Base-by-base conservation (phyloP, 1,284 basidiomycete species). In the Apiotrichum laibachii region DNA sequence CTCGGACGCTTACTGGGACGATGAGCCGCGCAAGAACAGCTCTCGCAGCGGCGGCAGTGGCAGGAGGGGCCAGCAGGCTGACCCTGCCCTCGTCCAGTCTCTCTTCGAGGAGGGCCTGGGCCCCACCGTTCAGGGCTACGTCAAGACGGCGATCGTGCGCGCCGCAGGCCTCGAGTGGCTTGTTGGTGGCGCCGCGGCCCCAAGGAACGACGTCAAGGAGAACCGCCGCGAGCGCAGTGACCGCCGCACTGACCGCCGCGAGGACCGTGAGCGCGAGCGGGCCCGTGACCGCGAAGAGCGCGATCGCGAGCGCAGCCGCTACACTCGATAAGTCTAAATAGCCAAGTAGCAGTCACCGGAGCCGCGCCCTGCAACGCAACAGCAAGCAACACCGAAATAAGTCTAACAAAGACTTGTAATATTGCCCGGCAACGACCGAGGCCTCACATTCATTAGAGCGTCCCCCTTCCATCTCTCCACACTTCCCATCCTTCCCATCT, bases 161-260 rank as follows among this genome's bases (percentile, higher is more conserved):
- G 74, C 71, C 2, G 59, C 70, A 0, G 72, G 71, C 1, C 59
- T 76, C 21, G 72, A 73, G 19, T 74, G 72, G 72, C 60, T 74
- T 19, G 56, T 74, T 18, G 65, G 61, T 18, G 53, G 37, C 34
- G 33, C 35, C 11, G 16, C 50, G 45, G 43, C 37, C 31, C 58
- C 62, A 35, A 19, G 65, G 44, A 47, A 51, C 18, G 50, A 49
- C 22, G 26, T 31, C 26, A n/a, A 51, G 42, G 53, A 55, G 49
- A 50, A 46, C 46, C 19, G 50, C 5, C 26, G 47, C 22, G 16
- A 51, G 31, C 34, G 48, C 19, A 12, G 26, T 7, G 26, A 31
- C 26, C 26, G 26, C 7, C 26, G 26, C 26, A 31, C 26, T 31
- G 26, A 31, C 26, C 26, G 26, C 26, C 26, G 26, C 26, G 26